phyloP scores from a whole-genome alignment of 2,329 filamentous ascomycete species.

The Fusarium sarcochroum region DNA sequence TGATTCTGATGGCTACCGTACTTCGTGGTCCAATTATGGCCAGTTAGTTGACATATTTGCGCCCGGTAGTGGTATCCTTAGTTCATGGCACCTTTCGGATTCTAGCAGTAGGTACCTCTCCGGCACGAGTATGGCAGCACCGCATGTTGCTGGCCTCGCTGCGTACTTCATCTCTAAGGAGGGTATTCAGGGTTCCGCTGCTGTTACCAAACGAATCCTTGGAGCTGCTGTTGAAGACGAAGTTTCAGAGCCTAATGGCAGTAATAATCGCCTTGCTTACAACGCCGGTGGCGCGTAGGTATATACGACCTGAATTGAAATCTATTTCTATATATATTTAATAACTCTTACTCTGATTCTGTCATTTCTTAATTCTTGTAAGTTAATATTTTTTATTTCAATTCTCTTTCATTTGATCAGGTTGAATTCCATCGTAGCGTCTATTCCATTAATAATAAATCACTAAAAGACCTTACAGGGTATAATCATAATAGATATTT shows the following conservation, averaged over 20 bases:
- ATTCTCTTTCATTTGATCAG: too few species aligned
- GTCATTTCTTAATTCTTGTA: too few species aligned
- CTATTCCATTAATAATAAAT: too few species aligned
- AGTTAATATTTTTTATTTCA: too few species aligned
- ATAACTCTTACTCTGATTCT: too few species aligned
- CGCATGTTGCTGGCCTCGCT: slow-evolving; percentile 73
- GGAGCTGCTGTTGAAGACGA: background rate
- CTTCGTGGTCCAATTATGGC: slow-evolving; percentile 18
- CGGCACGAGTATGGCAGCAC: slow-evolving; percentile 59
- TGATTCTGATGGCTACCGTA: background rate
- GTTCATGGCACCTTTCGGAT: background rate
- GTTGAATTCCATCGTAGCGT: too few species aligned
- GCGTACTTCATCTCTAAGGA: slow-evolving; percentile 67
- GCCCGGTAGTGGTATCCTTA: slow-evolving; percentile 5
- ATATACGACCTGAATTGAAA: too few species aligned
- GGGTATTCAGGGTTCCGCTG: background rate
- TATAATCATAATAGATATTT: too few species aligned
- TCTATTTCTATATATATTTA: too few species aligned
- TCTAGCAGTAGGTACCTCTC: slow-evolving; percentile 1
- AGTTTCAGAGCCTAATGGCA: background rate
- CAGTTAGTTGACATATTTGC: slow-evolving; percentile 16
- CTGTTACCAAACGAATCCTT: slow-evolving; percentile 24
- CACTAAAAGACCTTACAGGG: too few species aligned
- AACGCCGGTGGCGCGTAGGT: slow-evolving; percentile 18
- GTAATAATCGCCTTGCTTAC: slow-evolving; percentile 10